Base-by-base conservation (phyloP, 176 grass and related monocot species). In the Rhipidocladum racemiflorum region DNA sequence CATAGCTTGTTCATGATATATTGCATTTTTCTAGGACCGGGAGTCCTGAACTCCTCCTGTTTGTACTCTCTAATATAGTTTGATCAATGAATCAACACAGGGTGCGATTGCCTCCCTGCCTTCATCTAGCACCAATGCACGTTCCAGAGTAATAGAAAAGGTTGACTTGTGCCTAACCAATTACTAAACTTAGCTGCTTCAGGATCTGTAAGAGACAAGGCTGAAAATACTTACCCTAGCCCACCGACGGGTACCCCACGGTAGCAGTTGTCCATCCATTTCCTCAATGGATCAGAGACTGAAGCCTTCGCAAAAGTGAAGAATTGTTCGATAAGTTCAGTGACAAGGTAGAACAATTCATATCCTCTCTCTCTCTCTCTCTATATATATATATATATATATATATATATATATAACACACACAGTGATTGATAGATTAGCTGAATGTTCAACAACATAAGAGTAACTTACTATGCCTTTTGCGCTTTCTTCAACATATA, bases 211-310 rank as follows among this genome's bases (percentile, higher is more conserved):
- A 36, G 10, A 72, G 36, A 5, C 35, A 65, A 66, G 11, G 39
- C 61, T 45, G 61, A 53, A 24, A 13, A 12, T 48, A 73, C 79
- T 85, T 71, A 97, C 92, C 95, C 95, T 67, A 97, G 46, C 5
- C 92, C 90, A 73, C 95, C 95, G 15, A 94, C 83, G 51, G 92
- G 92, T 28, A 92, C 84, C 21, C 84, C 95, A 20, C 88, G 90
- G 70, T 80, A 88, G 74, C 84, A 89, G 6, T 87, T 91, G 67
- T 85, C 25, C 82, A 88, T 75, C 85, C 78, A 91, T 56, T 89
- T 94, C 51, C 61, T 82, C 18, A 94, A 64, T n/a, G 69, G 89
- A 54, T 94, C 84, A 40, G 75, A 88, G 9, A 81, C 50, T 24
- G 59, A 1, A 45, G 71, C 83, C 91, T 91, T 91, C 44, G 14